phyloP scores from a whole-genome alignment of 2,329 filamentous ascomycete genomes.

The Clonostachys rosea region DNA sequence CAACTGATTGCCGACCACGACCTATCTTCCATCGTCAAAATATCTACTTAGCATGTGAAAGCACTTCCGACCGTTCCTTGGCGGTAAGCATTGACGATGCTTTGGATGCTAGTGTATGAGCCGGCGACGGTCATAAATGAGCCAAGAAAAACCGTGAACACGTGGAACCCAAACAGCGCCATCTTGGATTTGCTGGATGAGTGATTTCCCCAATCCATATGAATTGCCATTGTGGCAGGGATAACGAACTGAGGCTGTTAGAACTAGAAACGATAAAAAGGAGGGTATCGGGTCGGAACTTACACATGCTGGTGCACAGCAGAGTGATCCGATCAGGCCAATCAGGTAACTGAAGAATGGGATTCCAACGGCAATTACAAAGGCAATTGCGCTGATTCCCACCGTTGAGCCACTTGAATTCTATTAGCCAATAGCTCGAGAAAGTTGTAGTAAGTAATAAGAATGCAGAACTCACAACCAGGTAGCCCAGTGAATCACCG shows the following conservation, averaged over 20 bases:
- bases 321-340: conserved; percentile 14
- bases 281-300: neutral
- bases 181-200: conserved; percentile 4
- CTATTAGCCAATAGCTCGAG: neutral
- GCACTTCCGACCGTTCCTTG: conserved; percentile 9
- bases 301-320: conserved; percentile 18
- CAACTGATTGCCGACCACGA: no score
- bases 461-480: conserved; percentile 12
- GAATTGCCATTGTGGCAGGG: conserved; percentile 14
- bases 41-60: conserved; percentile 8
- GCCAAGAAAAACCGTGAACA: conserved; percentile 10
- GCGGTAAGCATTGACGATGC: conserved; percentile 14
- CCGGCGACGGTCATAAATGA: conserved; percentile 14
- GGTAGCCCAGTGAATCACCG: conserved; percentile 12
- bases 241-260: conserved; percentile 8
- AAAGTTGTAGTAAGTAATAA: neutral
- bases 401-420: conserved; percentile 8
- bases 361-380: conserved; percentile 11
- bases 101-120: conserved; percentile 16
- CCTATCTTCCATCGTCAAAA: neutral
- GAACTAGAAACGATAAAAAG: no score
- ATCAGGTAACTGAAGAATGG: conserved; percentile 17
- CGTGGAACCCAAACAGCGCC: conserved; percentile 6
- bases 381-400: conserved; percentile 9
- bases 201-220: conserved; percentile 6